Conservation (phyloP, 2,329 filamentous ascomycete genomes). For the Emericellopsis atlantica region DNA sequence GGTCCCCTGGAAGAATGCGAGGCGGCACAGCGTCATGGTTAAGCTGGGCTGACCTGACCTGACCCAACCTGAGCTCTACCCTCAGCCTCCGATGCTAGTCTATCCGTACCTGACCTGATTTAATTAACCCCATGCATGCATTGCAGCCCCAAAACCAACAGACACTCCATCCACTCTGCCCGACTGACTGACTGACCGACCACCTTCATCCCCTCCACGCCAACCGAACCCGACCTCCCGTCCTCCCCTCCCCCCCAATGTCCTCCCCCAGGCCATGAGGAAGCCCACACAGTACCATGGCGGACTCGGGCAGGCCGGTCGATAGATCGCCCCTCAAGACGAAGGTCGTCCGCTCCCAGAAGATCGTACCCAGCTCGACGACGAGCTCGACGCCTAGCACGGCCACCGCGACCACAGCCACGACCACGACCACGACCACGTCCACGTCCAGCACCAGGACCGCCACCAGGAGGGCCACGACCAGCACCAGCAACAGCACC, state of each 20-base stretch:
- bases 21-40: no score
- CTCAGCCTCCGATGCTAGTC: no score
- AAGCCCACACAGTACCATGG: constrained; percentile 22
- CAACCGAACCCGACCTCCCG: neutral
- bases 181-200: no score
- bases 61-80: no score
- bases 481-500: no score
- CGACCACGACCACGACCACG: constrained; percentile 14
- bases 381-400: constrained; percentile 21
- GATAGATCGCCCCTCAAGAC: constrained; percentile 16
- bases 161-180: no score
- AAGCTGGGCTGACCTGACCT: no score
- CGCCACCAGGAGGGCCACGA: constrained; percentile 9
- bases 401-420: constrained; percentile 18
- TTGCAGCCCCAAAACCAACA: constrained; percentile 7
- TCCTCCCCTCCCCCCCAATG: neutral
- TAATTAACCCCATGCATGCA: neutral
- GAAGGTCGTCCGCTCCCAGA: constrained; percentile 36
- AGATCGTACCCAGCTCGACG: constrained; percentile 21
- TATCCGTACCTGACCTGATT: no score
- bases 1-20: no score
- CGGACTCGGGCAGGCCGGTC: constrained; percentile 23
- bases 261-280: constrained; percentile 15
- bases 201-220: neutral
- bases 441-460: neutral